Conservation (phyloP, 1,284 basidiomycete species). For the Pulveroboletus sp. region DNA sequence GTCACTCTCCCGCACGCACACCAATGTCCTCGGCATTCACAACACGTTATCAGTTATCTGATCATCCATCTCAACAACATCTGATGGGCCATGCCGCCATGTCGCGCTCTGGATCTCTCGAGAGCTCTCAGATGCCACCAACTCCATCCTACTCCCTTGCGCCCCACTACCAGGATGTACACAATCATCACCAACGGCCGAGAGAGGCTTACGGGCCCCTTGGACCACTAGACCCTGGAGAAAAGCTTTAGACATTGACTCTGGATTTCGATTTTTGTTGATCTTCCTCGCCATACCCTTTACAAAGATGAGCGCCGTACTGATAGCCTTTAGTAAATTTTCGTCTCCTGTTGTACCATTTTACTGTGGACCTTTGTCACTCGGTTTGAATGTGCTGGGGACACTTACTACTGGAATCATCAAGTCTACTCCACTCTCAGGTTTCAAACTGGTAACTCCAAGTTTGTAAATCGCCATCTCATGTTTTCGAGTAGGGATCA, state of each 20-base stretch:
- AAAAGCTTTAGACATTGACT: slow-evolving; percentile 34
- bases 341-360: slow-evolving; percentile 21
- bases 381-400: not conserved
- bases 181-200: slow-evolving; percentile 46
- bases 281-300: slow-evolving; percentile 10
- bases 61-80: slow-evolving; percentile 48
- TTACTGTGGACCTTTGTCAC: slow-evolving; percentile 5
- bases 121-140: slow-evolving; percentile 36
- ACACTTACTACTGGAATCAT: not conserved
- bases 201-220: slow-evolving; percentile 69
- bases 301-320: not conserved
- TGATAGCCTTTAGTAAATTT: slow-evolving; percentile 4
- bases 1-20: slow-evolving; percentile 41
- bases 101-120: slow-evolving; percentile 51
- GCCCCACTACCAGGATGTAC: slow-evolving; percentile 39
- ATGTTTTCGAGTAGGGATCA: not conserved
- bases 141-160: slow-evolving; percentile 52
- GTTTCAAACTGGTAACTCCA: too few relatives aligned
- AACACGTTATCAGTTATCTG: slow-evolving; percentile 62
- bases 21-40: slow-evolving; percentile 42
- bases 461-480: not conserved
- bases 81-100: slow-evolving; percentile 57
- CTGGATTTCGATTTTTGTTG: slow-evolving; percentile 10
- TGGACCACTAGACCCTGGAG: slow-evolving; percentile 70
- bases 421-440: too few relatives aligned